phyloP scores from a whole-genome alignment of 768 basidiomycete genomes.

The Serendipita sp. region DNA sequence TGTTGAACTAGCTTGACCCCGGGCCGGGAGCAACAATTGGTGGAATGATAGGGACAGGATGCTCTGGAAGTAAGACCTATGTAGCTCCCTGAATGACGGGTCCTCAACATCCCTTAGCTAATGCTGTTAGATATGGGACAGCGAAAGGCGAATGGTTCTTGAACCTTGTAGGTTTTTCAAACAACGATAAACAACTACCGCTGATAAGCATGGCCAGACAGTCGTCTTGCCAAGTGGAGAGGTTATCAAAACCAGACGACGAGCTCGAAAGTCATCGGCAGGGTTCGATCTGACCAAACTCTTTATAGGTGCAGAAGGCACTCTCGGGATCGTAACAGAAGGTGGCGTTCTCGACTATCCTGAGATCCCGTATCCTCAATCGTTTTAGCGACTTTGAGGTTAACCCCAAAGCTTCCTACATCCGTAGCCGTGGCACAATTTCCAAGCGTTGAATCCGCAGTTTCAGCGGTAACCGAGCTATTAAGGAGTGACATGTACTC shows the following conservation, averaged over 20 bases:
- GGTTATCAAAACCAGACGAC: slow-evolving; percentile 72
- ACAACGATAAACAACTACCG: background rate
- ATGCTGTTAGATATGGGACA: slow-evolving; percentile 75
- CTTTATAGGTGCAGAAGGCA: slow-evolving; percentile 70
- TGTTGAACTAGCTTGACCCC: slow-evolving; percentile 53
- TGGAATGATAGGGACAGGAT: slow-evolving; percentile 76
- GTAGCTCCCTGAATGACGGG: too few species aligned
- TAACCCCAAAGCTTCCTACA: slow-evolving; percentile 69
- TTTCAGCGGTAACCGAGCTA: slow-evolving; percentile 57
- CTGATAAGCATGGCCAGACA: slow-evolving; percentile 41
- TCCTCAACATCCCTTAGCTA: slow-evolving; percentile 26
- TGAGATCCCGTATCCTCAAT: background rate
- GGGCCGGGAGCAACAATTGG: slow-evolving; percentile 70
- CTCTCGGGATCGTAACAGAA: slow-evolving; percentile 82
- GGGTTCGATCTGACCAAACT: slow-evolving; percentile 76
- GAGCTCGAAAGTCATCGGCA: slow-evolving; percentile 70
- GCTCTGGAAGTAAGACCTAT: slow-evolving; percentile 53
- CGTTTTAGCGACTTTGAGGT: slow-evolving; percentile 49
- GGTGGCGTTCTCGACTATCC: slow-evolving; percentile 34
- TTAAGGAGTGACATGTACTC: slow-evolving; percentile 52
- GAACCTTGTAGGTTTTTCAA: slow-evolving; percentile 40
- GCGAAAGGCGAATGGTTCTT: slow-evolving; percentile 85
- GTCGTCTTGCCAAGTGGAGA: slow-evolving; percentile 79
- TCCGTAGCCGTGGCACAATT: slow-evolving; percentile 74
- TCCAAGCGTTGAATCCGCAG: slow-evolving; percentile 55